A percentile compares a stretch with the other conserved stretches of the same genome.
Conservation (phyloP, 2,329 filamentous ascomycete species). For the Venturia nashicola region DNA sequence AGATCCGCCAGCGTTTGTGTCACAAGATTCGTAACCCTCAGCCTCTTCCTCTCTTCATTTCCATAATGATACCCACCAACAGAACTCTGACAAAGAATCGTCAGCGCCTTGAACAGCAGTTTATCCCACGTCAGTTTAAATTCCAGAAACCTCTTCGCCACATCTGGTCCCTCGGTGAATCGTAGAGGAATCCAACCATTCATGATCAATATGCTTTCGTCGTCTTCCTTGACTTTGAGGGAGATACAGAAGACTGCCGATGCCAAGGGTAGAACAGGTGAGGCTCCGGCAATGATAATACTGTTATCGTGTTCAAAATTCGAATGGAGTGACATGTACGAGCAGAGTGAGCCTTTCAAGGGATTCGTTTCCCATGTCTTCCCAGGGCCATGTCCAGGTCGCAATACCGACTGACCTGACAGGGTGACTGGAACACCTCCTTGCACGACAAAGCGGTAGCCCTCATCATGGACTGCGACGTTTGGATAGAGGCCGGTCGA, state of each 20-base stretch:
- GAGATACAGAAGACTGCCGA: conserved; percentile 19
- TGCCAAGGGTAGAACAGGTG: conserved; percentile 17
- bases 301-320: conserved; percentile 4
- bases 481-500: conserved; percentile 34
- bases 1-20: conserved; percentile 2
- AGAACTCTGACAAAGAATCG: background rate
- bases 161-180: background rate
- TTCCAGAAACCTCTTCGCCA: background rate
- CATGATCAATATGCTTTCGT: conserved; percentile 3
- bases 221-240: background rate
- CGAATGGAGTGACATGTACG: conserved; percentile 11
- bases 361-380: background rate
- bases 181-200: conserved; percentile 6
- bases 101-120: background rate
- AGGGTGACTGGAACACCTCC: conserved; percentile 12
- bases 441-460: conserved; percentile 13
- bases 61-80: background rate
- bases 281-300: conserved; percentile 17
- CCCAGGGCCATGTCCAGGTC: conserved; percentile 10
- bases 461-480: conserved; percentile 25
- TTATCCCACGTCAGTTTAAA: conserved; percentile 8
- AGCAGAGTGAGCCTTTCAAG: conserved; percentile 10
- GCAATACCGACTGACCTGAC: conserved; percentile 6
- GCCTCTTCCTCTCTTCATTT: background rate
- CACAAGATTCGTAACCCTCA: background rate